Base-by-base conservation (phyloP, 2,329 filamentous ascomycete genomes). In the Penicillium sp. region DNA sequence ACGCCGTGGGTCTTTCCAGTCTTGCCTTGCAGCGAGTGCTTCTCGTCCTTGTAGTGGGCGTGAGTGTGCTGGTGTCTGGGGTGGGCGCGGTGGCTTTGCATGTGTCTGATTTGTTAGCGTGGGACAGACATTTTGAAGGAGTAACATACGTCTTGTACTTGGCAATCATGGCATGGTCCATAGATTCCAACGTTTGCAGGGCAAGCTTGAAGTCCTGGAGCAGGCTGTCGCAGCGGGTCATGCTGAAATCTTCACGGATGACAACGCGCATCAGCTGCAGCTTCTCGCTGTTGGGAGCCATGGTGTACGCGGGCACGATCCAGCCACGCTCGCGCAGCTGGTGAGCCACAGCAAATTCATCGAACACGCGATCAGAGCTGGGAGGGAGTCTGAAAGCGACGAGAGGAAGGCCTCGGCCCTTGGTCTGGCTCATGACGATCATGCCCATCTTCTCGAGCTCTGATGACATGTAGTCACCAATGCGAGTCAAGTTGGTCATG, bases 291-390 rank as follows among this genome's bases (percentile, higher is more conserved):
- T 96, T 83, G 16, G 92, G 92, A 0, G 93, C 93, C 93, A 97
- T 97, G 38, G 92, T 97, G 77, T 97, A 97, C 0, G 93, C 93
- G 0, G 93, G 93, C 0, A 97, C 90, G 29, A 97, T 89, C 93
- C 93, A 97, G 42, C 91, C 90, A 32, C 92, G 85, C 60, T 90
- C 86, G 48, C 93, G 88, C 24, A 97, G 84, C 73, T 92, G 89
- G 70, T 96, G 92, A 1, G 93, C 92, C 39, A 92, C 77, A 1
- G 88, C 83, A 57, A 92, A 92, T 73, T 92, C 89, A 67, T 91
- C 88, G 65, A 84, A 91, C 49, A 81, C 75, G 24, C 85, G 80
- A 5, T 77, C 76, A 5, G 78, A 70, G 38, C 81, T 77, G 29
- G 83, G 78, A 47, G 86, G 76, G 5, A 97, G 82, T 52, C 92